These are phyloP conservation scores for Solanum neorickii DNA, from an alignment of 257 asterid species.

Conservation along the genomic window DNA sequence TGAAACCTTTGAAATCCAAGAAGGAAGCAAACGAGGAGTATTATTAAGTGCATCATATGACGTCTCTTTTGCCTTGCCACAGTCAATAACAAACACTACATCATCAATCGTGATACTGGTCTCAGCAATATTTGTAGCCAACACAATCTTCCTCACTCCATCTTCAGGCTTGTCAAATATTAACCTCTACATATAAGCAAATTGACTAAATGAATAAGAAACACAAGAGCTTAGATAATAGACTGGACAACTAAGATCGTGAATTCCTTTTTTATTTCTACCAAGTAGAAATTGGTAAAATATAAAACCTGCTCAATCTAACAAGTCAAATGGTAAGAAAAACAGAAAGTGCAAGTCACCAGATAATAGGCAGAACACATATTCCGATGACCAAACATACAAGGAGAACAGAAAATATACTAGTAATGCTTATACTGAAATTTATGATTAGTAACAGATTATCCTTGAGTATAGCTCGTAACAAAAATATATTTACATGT, in stretches of 20 bases:
- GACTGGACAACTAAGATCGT: background rate
- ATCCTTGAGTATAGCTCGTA: background rate
- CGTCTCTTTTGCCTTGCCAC: conserved; percentile 94
- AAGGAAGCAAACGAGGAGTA: conserved; percentile 93
- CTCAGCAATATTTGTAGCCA: conserved; percentile 95
- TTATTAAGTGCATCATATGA: conserved; percentile 92
- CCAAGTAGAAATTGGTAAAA: background rate
- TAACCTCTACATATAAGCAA: conserved; percentile 41
- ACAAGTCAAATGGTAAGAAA: background rate
- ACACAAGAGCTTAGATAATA: background rate
- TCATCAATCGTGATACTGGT: conserved; percentile 92
- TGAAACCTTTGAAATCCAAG: conserved; percentile 91
- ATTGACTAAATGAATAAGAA: background rate
- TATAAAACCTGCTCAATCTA: background rate
- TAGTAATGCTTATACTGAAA: background rate
- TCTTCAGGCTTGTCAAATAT: conserved; percentile 72
- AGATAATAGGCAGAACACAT: background rate
- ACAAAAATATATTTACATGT: background rate
- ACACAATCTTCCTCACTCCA: conserved; percentile 77
- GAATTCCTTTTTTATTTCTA: background rate
- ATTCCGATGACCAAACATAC: background rate
- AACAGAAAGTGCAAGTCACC: background rate
- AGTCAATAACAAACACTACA: conserved; percentile 74
- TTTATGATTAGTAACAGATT: background rate
- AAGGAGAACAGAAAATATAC: background rate